Conservation (phyloP, 495 filamentous ascomycete genomes). For the Thozetella sp. region DNA sequence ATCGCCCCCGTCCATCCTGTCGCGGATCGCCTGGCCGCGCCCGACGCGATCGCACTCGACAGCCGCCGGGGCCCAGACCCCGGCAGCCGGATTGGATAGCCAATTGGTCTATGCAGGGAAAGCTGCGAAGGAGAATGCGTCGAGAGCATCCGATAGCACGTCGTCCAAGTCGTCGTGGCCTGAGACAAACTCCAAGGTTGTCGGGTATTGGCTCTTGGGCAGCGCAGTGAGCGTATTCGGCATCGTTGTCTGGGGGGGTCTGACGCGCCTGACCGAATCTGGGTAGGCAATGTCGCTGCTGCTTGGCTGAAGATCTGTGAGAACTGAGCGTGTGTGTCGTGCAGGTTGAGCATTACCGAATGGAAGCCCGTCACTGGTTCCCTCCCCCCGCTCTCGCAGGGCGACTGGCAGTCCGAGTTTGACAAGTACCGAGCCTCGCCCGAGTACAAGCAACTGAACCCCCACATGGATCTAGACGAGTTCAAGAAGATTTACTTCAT, state of each 20-base stretch:
- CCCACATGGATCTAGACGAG: slow-evolving; percentile 85
- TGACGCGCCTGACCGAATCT: slow-evolving; percentile 93
- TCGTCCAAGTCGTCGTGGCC: slow-evolving; percentile 59
- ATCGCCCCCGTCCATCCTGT: slow-evolving; percentile 25
- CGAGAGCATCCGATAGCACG: slow-evolving; percentile 16
- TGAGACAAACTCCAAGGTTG: slow-evolving; percentile 66
- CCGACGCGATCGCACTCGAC: slow-evolving; percentile 20
- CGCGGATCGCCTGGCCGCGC: slow-evolving; percentile 17
- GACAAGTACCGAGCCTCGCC: slow-evolving; percentile 87
- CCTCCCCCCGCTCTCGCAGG: slow-evolving; percentile 74
- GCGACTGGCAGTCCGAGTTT: slow-evolving; percentile 90
- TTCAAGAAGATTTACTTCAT: slow-evolving; percentile 99
- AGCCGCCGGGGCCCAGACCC: slow-evolving; percentile 3
- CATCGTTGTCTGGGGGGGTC: slow-evolving; percentile 91
- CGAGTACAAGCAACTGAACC: slow-evolving; percentile 88
- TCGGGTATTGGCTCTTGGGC: slow-evolving; percentile 91
- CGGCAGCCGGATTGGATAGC: slow-evolving; percentile 5
- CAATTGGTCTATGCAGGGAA: neutral
- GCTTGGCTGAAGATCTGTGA: neutral
- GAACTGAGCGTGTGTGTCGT: neutral
- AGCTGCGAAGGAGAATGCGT: neutral
- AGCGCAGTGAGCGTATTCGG: slow-evolving; percentile 93
- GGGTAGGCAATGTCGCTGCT: slow-evolving; percentile 60
- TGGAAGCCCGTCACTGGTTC: slow-evolving; percentile 96
- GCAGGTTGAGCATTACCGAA: slow-evolving; percentile 95